These are phyloP conservation scores for Iris macrosiphon DNA, from an alignment of 106 monocot genomes.

Conservation along the genomic window DNA sequence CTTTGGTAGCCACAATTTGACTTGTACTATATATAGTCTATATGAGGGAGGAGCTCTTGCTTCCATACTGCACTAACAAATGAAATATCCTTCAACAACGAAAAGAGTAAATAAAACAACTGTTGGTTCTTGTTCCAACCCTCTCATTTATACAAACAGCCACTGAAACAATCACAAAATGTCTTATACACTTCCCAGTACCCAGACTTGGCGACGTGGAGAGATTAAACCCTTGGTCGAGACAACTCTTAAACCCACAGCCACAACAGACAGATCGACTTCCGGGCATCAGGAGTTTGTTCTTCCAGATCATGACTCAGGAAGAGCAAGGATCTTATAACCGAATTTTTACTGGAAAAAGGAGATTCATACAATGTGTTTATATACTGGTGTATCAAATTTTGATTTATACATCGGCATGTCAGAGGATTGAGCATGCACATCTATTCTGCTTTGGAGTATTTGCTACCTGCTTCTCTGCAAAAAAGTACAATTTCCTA, in stretches of 20 bases:
- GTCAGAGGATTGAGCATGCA: constrained; percentile 26
- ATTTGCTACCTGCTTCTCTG: constrained; percentile 31
- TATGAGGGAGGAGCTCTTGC: too few species aligned
- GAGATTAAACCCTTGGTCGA: neutral
- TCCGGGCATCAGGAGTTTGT: neutral
- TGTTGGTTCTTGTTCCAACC: constrained; percentile 6
- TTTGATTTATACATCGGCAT: too few species aligned
- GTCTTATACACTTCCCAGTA: constrained; percentile 1
- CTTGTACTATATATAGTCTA: too few species aligned
- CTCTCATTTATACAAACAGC: constrained; percentile 4
- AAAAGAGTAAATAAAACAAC: neutral
- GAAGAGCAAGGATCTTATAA: neutral
- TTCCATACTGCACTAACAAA: too few species aligned
- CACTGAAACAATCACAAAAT: constrained; percentile 1
- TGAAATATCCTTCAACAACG: too few species aligned
- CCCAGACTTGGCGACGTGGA: neutral
- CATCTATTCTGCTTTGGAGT: constrained; percentile 20
- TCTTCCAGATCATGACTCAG: neutral
- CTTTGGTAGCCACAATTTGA: too few species aligned
- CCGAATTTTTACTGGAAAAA: neutral
- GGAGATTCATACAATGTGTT: too few species aligned
- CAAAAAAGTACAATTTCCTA: neutral
- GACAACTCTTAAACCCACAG: neutral
- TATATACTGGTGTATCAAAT: too few species aligned
- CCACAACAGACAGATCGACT: neutral